Evolutionary conservation across 108 stramenopile species (phyloP).

Genomic region (Licmophora abbreviata): DNA sequence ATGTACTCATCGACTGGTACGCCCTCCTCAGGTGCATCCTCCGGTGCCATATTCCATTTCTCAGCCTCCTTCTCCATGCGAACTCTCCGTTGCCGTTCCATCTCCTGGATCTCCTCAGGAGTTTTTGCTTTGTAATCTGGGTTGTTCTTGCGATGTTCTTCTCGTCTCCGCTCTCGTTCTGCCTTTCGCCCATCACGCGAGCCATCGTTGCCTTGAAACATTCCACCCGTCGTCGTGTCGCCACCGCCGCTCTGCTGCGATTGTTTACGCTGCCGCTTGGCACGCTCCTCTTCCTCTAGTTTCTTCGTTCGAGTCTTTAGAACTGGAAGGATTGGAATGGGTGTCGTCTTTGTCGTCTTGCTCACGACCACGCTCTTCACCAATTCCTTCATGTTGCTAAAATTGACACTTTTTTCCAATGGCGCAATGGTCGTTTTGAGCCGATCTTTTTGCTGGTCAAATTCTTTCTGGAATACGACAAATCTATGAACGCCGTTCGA

Average conservation of each 20-base stretch:
- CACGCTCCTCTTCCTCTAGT: slow-evolving; percentile 59
- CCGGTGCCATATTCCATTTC: slow-evolving; percentile 77
- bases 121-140: slow-evolving; percentile 65
- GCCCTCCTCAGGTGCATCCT: slow-evolving; percentile 48
- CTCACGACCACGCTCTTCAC: slow-evolving; percentile 35
- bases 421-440: slow-evolving; percentile 62
- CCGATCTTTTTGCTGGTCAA: slow-evolving; percentile 32
- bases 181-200: slow-evolving; percentile 59
- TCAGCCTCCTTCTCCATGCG: slow-evolving; percentile 77
- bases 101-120: slow-evolving; percentile 80
- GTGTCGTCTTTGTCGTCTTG: slow-evolving; percentile 29
- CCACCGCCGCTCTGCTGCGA: slow-evolving; percentile 33
- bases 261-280: slow-evolving; percentile 60
- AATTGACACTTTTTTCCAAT: slow-evolving; percentile 40
- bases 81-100: slow-evolving; percentile 64
- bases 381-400: slow-evolving; percentile 59
- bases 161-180: slow-evolving; percentile 75
- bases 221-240: slow-evolving; percentile 7
- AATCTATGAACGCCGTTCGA: slow-evolving; percentile 67
- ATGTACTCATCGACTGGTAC: slow-evolving; percentile 21
- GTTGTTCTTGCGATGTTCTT: slow-evolving; percentile 55
- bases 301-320: slow-evolving; percentile 84
- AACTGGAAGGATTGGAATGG: slow-evolving; percentile 49
- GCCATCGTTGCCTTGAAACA: slow-evolving; percentile 58
- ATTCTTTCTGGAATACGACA: slow-evolving; percentile 72